Base-by-base conservation (phyloP, 495 filamentous ascomycete genomes). In the Penicillium taxi region DNA sequence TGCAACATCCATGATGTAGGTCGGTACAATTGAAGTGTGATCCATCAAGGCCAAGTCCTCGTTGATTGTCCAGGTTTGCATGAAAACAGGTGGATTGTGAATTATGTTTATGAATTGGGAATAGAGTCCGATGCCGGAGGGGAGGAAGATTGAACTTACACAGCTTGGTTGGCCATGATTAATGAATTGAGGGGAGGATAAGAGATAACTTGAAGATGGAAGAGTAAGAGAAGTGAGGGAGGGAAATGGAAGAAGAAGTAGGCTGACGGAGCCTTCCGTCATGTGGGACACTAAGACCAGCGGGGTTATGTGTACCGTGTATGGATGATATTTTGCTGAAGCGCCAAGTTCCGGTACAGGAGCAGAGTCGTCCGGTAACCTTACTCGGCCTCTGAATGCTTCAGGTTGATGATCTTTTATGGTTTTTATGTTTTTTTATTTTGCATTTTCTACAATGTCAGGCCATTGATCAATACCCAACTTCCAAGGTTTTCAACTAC, bases 241-340 rank as follows among this genome's bases (percentile, higher is more conserved):
- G 44, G 36, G 32, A 42, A 37, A 34, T 32, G 32, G 12, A 18
- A 48, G 44, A 48, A 48, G 40, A 50, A 36, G 42, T 45, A 50
- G 50, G 61, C 52, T 66, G 55, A 66, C 63, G 63, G 63, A 67
- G 61, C 61, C 51, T 60, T 67, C 63, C 63, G 63, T 67, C 63
- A 67, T 56, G 62, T 61, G 57, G 61, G 59, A 62, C 57, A 44
- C 35, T 33, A 29, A 17, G 28, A 17, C 20, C 34, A 35, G 40
- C 24, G 40, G 26, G 18, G 26, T 9, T n/a, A 23, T 16, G 9
- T 25, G 13, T 39, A 38, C 35, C 18, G 29, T 5, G 9, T 32
- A 16, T 16, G 16, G 16, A 32, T 5, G n/a, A 28, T 29, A 5
- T 5, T 29, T 29, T 5, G 26, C 26, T 29, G 8, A 7, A 43